Percentiles rank a stretch among this genome's conserved stretches.
Evolutionary conservation across 1,139 yeast species (phyloP).

Genomic region (Arxiozyma heterogenica): DNA sequence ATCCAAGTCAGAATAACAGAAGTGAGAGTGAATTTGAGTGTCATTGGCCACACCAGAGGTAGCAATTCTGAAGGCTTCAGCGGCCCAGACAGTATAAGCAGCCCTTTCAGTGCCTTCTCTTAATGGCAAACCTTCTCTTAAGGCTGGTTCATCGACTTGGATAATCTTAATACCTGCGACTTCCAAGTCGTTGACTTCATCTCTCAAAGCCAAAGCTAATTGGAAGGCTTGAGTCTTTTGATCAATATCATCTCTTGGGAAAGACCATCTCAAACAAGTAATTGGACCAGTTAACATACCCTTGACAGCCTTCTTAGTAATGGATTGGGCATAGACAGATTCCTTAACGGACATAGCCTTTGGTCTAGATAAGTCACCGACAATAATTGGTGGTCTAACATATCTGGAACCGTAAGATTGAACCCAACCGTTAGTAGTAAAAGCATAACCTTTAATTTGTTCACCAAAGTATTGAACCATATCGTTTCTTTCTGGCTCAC

Average conservation of each 20-base stretch:
- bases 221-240: slow-evolving; percentile 94
- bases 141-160: slow-evolving; percentile 99
- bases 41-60: slow-evolving; percentile 93
- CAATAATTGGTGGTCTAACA: slow-evolving; percentile 98
- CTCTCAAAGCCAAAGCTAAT: slow-evolving; percentile 96
- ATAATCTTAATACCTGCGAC: slow-evolving; percentile 96
- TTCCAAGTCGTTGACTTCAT: slow-evolving; percentile 96
- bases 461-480: slow-evolving; percentile 99
- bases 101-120: slow-evolving; percentile 96
- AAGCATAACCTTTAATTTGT: slow-evolving; percentile 94
- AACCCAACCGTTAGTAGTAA: slow-evolving; percentile 99
- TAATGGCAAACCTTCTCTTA: slow-evolving; percentile 99
- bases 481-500: slow-evolving; percentile 99
- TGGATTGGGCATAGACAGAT: slow-evolving; percentile 96
- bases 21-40: slow-evolving; percentile 98
- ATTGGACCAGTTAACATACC: slow-evolving; percentile 99
- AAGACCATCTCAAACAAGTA: slow-evolving; percentile 99
- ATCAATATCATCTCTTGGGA: slow-evolving; percentile 98
- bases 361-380: slow-evolving; percentile 99
- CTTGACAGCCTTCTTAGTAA: slow-evolving; percentile 93
- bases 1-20: slow-evolving; percentile 99
- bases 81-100: slow-evolving; percentile 97
- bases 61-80: slow-evolving; percentile 98
- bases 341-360: slow-evolving; percentile 97
- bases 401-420: slow-evolving; percentile 99